A percentile compares a stretch with the other conserved stretches of the same genome.
phyloP scores from a whole-genome alignment of 1,284 basidiomycete genomes.

The Boletus calvinii region DNA sequence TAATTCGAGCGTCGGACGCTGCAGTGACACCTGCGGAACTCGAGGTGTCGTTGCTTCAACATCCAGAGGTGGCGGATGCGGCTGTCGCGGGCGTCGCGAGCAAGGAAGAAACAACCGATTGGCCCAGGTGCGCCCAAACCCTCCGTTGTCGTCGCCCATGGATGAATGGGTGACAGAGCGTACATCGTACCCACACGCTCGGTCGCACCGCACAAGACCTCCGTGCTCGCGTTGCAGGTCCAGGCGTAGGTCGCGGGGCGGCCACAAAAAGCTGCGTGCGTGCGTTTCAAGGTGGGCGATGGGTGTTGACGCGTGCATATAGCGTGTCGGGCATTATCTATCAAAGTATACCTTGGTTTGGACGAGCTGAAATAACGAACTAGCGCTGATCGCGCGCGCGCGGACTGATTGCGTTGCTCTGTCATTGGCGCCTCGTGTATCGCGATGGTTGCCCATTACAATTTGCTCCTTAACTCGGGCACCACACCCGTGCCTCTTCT shows the following conservation, averaged over 20 bases:
- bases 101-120: slow-evolving; percentile 65
- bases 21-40: slow-evolving; percentile 82
- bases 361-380: not conserved
- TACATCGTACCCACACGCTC: slow-evolving; percentile 53
- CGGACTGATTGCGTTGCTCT: too few species aligned
- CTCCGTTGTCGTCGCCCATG: too few species aligned
- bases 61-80: slow-evolving; percentile 69
- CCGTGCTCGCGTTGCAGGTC: slow-evolving; percentile 48
- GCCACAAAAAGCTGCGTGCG: slow-evolving; percentile 67
- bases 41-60: slow-evolving; percentile 69
- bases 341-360: not conserved
- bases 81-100: slow-evolving; percentile 73
- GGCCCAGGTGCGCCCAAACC: slow-evolving; percentile 54
- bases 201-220: slow-evolving; percentile 34
- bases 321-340: slow-evolving; percentile 58
- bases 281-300: too few species aligned
- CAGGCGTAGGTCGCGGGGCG: slow-evolving; percentile 63
- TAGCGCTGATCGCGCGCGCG: not conserved
- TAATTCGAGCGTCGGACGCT: not conserved
- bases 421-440: too few species aligned
- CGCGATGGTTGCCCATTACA: slow-evolving; percentile 14
- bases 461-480: slow-evolving; percentile 49
- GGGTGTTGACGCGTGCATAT: not conserved
- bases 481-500: slow-evolving; percentile 68
- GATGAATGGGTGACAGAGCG: slow-evolving; percentile 33